Evolutionary conservation across 495 filamentous ascomycete genomes (phyloP), one percentile per base, ranked within the genome.

Genomic region (Ramalina intermedia): DNA sequence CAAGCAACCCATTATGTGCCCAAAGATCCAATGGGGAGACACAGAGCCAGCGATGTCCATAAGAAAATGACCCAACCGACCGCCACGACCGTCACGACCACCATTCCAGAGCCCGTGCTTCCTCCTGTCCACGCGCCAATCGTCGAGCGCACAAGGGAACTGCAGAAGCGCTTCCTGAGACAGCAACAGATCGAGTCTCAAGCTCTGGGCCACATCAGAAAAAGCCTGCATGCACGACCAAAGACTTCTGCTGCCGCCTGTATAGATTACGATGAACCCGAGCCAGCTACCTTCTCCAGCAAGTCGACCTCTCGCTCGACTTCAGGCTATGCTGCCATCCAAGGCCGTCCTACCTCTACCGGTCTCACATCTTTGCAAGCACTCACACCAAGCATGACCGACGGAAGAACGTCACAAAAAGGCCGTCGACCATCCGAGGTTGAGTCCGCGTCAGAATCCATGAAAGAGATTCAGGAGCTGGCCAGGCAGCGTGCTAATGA

Each of bases 231-330:
- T 5, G 20, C 44, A 23, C 51, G 55, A 7, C 55, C 57, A 0
- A 55, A 57, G 17, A 57, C 51, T 26, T 60, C 55, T 14, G 49
- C 57, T 41, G 57, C 52, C 27, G 52, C 49, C 8, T 52, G 49
- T 43, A 47, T 55, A 14, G 57, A 60, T 41, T 55, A 51, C 27
- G 29, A 33, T 33, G 44, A 47, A 17, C 33, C 45, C 23, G 55
- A 46, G 23, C 52, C 49, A 21, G 55, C 54, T 17, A 43, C 41
- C 11, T 44, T 49, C 8, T 54, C 55, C 37, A 60, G 57, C 49
- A 57, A 55, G 8, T 60, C 57, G 21, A 60, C 46, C 35, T 53
- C 57, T 18, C 52, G 57, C 21, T 50, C 49, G 8, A 57, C 50
- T 26, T 55, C 57, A 9, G 56, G 51, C 37, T 60, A 57, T 37